Percentiles rank a stretch among this genome's conserved stretches.
Evolutionary conservation across 495 filamentous ascomycete species (phyloP).

Genomic region (Thozetella sp.): DNA sequence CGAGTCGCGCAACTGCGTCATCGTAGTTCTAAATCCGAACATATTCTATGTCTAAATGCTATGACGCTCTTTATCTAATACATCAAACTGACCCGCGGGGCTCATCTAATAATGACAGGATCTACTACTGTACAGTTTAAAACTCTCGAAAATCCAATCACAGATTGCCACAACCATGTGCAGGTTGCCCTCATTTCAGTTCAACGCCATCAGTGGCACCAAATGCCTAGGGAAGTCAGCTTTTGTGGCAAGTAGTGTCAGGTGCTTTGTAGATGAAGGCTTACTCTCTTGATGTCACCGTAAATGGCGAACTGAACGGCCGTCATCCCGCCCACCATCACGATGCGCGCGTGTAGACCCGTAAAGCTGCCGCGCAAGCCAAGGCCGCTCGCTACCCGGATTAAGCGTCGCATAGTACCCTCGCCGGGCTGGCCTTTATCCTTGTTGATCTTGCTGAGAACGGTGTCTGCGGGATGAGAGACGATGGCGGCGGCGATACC

Average conservation of each 20-base stretch:
- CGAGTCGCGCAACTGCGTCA: no score
- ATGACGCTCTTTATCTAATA: no score
- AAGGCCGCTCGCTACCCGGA: slow-evolving; percentile 81
- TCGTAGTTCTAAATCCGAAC: no score
- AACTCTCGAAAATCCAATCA: no score
- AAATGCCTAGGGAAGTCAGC: slow-evolving; percentile 20
- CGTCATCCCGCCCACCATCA: slow-evolving; percentile 74
- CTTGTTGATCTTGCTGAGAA: slow-evolving; percentile 93
- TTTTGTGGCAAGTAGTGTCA: background rate
- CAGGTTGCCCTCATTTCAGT: slow-evolving; percentile 2
- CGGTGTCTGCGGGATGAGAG: slow-evolving; percentile 87
- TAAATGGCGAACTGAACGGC: slow-evolving; percentile 87
- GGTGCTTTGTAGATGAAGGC: background rate
- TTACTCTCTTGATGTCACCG: slow-evolving; percentile 65
- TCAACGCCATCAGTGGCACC: slow-evolving; percentile 19
- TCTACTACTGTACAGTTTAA: no score
- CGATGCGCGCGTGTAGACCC: slow-evolving; percentile 76
- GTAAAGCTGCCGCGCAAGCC: slow-evolving; percentile 74
- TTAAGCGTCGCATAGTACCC: slow-evolving; percentile 69
- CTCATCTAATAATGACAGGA: no score
- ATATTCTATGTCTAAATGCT: no score
- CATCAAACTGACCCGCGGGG: no score
- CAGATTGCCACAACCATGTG: no score
- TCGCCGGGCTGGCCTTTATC: slow-evolving; percentile 79
- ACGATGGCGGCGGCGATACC: slow-evolving; percentile 86